A percentile compares a stretch with the other conserved stretches of the same genome.
These are phyloP conservation scores for Ustilago sp. DNA, from an alignment of 1,284 basidiomycete genomes.

Conservation along the genomic window DNA sequence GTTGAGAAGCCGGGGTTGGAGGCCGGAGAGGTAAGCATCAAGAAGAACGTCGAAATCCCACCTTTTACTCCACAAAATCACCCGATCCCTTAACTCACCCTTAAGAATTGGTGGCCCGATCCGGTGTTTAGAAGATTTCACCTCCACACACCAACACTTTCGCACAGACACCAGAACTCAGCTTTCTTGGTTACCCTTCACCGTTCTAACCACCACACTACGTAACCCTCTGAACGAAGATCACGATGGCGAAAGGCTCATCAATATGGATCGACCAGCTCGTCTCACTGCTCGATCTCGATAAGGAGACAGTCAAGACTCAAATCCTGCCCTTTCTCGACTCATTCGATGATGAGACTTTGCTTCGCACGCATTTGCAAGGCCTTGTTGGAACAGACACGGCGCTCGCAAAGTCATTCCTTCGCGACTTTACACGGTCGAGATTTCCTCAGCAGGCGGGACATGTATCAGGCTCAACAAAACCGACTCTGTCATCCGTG, in stretches of 20 bases:
- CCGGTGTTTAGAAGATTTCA: neutral
- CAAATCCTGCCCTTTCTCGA: conserved; percentile 53
- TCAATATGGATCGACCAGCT: conserved; percentile 49
- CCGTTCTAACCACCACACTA: neutral
- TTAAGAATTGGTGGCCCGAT: neutral
- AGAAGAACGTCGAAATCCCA: conserved; percentile 4
- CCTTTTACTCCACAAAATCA: conserved; percentile 17
- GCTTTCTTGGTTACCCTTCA: neutral
- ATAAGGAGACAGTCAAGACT: conserved; percentile 43
- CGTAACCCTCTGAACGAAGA: neutral
- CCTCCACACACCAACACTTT: conserved; percentile 13
- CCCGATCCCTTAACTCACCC: neutral
- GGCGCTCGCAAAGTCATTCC: conserved; percentile 31
- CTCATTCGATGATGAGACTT: conserved; percentile 38
- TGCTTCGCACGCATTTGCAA: conserved; percentile 39
- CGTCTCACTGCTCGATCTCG: conserved; percentile 38
- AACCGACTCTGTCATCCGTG: conserved; percentile 5
- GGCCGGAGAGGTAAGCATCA: neutral
- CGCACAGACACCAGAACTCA: conserved; percentile 10
- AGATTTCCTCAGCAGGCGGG: conserved; percentile 30
- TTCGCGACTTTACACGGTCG: conserved; percentile 34
- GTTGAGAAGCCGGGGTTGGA: neutral
- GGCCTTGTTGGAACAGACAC: conserved; percentile 45
- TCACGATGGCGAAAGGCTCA: conserved; percentile 31
- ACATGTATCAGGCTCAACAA: conserved; percentile 11